A percentile compares a stretch with the other conserved stretches of the same genome.
These are phyloP conservation scores for Annulohypoxylon moriforme DNA, from an alignment of 495 filamentous ascomycete genomes.

Conservation along the genomic window DNA sequence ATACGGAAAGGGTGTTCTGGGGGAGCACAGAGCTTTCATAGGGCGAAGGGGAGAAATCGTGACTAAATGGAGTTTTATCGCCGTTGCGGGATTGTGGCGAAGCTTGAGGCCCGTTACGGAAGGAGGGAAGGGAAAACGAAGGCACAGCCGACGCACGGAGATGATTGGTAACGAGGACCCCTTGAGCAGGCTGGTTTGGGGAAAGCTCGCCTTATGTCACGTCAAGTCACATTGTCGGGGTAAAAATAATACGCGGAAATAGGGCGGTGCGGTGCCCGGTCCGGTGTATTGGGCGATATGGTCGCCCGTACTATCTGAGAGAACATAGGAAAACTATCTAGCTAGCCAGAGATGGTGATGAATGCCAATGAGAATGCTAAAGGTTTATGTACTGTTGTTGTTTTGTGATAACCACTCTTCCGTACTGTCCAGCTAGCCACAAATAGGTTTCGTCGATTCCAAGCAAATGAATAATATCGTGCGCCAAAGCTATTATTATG, in stretches of 20 bases:
- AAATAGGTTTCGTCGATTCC: background rate
- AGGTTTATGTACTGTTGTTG: background rate
- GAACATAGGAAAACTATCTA: background rate
- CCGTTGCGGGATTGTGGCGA: conserved; percentile 32
- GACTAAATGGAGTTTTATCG: conserved; percentile 18
- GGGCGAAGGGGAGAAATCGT: conserved; percentile 13
- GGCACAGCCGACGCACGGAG: conserved; percentile 7
- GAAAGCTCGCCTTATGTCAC: conserved; percentile 10
- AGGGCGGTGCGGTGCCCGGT: background rate
- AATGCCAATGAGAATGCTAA: background rate
- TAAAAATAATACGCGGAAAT: conserved; percentile 28
- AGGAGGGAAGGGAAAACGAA: conserved; percentile 37
- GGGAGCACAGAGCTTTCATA: conserved; percentile 17
- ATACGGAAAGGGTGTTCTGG: background rate
- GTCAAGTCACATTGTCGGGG: conserved; percentile 24
- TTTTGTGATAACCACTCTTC: background rate
- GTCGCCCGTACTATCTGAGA: background rate
- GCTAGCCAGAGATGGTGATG: background rate
- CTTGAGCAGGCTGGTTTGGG: conserved; percentile 4
- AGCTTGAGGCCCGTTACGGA: conserved; percentile 37
- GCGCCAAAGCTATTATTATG: background rate
- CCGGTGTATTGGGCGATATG: background rate
- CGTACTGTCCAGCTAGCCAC: background rate
- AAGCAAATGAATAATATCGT: background rate
- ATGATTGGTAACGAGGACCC: conserved; percentile 27